These are phyloP conservation scores for Misopates orontium DNA, from an alignment of 257 asterid genomes.

Conservation along the genomic window DNA sequence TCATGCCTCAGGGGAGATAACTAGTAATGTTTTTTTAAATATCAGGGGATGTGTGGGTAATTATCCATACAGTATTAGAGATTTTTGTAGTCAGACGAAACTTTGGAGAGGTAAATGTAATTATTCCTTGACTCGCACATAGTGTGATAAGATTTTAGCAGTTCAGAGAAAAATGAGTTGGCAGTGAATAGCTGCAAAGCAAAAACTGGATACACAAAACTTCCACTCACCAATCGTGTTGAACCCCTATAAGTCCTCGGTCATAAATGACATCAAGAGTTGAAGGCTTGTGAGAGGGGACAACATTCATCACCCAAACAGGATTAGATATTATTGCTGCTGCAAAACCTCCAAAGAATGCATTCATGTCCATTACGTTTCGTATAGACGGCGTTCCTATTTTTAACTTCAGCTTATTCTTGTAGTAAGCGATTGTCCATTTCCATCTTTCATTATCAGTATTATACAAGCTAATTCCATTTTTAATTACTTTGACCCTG, in stretches of 20 bases:
- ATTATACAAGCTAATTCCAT: constrained; percentile 77
- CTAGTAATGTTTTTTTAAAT: no score
- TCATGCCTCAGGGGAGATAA: no score
- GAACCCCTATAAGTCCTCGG: constrained; percentile 89
- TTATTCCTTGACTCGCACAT: no score
- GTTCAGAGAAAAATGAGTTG: not conserved
- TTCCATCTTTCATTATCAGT: constrained; percentile 84
- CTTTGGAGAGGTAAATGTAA: no score
- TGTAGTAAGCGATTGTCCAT: constrained; percentile 76
- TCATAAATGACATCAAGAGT: constrained; percentile 88
- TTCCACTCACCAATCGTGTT: constrained; percentile 86
- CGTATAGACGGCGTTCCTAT: constrained; percentile 82
- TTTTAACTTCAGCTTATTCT: constrained; percentile 65
- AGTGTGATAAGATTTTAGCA: not conserved
- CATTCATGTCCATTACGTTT: constrained; percentile 98
- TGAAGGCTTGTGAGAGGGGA: constrained; percentile 73
- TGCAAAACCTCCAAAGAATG: constrained; percentile 95
- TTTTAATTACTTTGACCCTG: constrained; percentile 58
- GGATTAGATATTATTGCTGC: constrained; percentile 76
- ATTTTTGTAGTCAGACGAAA: no score
- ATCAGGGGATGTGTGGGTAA: no score
- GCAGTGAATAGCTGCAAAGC: not conserved
- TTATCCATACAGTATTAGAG: no score
- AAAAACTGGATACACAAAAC: not conserved
- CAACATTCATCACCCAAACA: constrained; percentile 97